phyloP scores from a whole-genome alignment of 768 basidiomycete genomes.

The Pleurotus salmoneostramineus region DNA sequence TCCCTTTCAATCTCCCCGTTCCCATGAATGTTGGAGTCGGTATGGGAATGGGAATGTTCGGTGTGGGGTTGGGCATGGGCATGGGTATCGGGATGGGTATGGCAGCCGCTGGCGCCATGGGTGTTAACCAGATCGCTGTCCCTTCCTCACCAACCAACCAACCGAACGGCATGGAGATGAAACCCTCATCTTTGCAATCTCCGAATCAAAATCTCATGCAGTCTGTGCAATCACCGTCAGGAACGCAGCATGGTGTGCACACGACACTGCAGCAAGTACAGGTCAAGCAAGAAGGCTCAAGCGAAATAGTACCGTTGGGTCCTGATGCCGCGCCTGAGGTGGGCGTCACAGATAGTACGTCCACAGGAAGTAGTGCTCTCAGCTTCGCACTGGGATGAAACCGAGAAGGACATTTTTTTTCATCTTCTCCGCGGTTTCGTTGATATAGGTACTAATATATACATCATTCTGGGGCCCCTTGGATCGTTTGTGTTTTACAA shows the following conservation, averaged over 20 bases:
- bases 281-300: not conserved
- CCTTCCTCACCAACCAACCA: no score
- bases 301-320: no score
- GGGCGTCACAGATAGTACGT: no score
- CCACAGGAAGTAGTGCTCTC: not conserved
- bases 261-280: not conserved
- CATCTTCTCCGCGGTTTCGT: not conserved
- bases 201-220: not conserved
- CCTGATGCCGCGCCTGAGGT: no score
- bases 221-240: not conserved
- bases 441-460: no score
- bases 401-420: not conserved
- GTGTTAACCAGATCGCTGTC: not conserved
- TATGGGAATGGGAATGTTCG: constrained; percentile 4
- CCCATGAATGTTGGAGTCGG: constrained; percentile 4
- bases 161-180: not conserved
- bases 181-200: not conserved
- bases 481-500: no score
- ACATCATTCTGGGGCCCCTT: no score
- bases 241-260: not conserved
- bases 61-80: constrained; percentile 2
- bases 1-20: not conserved
- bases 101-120: not conserved
- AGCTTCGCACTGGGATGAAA: constrained; percentile 4
- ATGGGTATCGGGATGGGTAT: constrained; percentile 6